Evolutionary conservation across 2,329 filamentous ascomycete genomes (phyloP).

Genomic region (Apiospora saccharicola): DNA sequence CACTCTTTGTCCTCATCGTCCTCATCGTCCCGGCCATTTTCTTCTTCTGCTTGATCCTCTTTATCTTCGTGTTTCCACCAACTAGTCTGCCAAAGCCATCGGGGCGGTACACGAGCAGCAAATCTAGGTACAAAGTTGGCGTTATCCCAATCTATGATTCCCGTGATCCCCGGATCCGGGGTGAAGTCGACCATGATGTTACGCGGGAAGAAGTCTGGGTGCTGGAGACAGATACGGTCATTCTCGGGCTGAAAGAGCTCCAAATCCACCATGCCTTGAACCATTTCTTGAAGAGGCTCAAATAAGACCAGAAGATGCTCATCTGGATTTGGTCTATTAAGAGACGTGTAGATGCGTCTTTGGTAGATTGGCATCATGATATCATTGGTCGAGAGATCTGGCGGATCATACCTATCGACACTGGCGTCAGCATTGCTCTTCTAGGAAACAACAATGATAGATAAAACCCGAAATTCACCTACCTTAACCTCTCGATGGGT

Average conservation of each 20-base stretch:
- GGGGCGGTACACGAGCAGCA: neutral
- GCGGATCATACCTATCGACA: neutral
- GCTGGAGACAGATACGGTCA: conserved; percentile 25
- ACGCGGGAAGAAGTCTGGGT: conserved; percentile 28
- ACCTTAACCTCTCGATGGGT: neutral
- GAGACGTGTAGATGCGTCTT: neutral
- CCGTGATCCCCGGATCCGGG: conserved; percentile 26
- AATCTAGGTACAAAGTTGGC: neutral
- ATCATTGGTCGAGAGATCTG: neutral
- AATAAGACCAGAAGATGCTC: neutral
- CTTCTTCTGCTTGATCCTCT: neutral
- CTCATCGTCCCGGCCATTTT: neutral
- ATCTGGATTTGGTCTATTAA: neutral
- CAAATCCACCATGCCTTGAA: neutral
- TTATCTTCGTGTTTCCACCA: neutral
- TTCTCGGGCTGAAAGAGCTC: conserved; percentile 16
- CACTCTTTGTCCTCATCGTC: neutral
- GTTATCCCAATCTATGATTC: conserved; percentile 28
- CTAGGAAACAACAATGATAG: no score
- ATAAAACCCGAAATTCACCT: no score
- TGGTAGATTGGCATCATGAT: neutral
- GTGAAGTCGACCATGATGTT: conserved; percentile 32
- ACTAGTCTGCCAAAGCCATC: neutral
- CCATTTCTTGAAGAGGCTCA: conserved; percentile 6
- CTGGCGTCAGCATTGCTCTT: no score